phyloP scores from a whole-genome alignment of 345 rosid species.

The Populus alba region DNA sequence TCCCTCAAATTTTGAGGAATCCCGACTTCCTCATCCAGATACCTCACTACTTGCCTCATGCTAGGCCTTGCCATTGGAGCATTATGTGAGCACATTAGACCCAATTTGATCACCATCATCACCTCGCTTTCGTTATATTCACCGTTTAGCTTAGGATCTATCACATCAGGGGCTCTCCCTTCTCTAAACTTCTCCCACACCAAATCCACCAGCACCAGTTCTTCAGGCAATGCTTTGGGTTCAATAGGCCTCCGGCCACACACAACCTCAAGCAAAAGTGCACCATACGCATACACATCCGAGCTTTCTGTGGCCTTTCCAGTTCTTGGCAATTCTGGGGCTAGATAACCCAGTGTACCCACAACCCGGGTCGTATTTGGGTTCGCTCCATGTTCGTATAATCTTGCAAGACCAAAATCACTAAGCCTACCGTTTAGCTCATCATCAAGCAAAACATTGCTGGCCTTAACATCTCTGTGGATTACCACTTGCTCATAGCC shows the following conservation, averaged over 20 bases:
- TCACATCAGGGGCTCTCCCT: constrained; percentile 15
- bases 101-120: constrained; percentile 19
- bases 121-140: constrained; percentile 5
- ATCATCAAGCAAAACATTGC: constrained; percentile 18
- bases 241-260: constrained; percentile 25
- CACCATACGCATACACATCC: constrained; percentile 29
- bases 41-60: constrained; percentile 22
- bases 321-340: constrained; percentile 24
- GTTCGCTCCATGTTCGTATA: constrained; percentile 27
- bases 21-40: constrained; percentile 14
- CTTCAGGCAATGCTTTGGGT: constrained; percentile 13
- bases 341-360: constrained; percentile 26
- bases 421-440: constrained; percentile 20
- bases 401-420: constrained; percentile 24
- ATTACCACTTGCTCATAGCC: constrained; percentile 26
- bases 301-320: constrained; percentile 25
- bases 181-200: constrained; percentile 11
- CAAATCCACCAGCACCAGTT: constrained; percentile 23
- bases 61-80: constrained; percentile 12
- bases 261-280: constrained; percentile 23
- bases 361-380: constrained; percentile 24
- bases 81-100: constrained; percentile 17
- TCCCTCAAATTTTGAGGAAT: constrained; percentile 8
- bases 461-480: constrained; percentile 26
- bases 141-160: constrained; percentile 13